Base-by-base conservation (phyloP, 176 grass and related monocot genomes). In the Otatea glauca region DNA sequence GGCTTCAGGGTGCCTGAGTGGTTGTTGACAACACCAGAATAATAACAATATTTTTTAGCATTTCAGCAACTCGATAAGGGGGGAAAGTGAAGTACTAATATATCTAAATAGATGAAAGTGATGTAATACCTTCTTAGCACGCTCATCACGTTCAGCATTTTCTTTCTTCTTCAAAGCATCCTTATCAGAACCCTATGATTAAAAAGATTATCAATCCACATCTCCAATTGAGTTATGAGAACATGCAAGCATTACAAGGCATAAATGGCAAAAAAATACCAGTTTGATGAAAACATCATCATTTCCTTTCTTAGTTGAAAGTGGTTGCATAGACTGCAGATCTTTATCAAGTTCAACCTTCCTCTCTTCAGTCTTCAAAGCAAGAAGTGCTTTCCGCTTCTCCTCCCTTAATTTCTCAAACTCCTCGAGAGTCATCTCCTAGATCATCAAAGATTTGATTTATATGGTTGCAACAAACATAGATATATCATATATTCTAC, bases 351-450 rank as follows among this genome's bases (percentile, higher is more conserved):
- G 62, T 84, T 98, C 93, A 73, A 98, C 93, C 79, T 95, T 98
- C 75, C 93, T 95, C 88, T 98, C 96, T 78, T 93, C 93, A 23
- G 70, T 79, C 83, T 92, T 95, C 44, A 92, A 18, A 56, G 91
- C 87, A 81, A 92, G 83, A 43, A 95, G 85, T 20, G 91, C 82
- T 85, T 95, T 95, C 55, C 93, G 67, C 85, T 87, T 95, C 83
- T 95, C 93, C 77, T 95, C 96, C 68, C 77, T 90, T 80, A 98
- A 66, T 86, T 98, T 98, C 85, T 98, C 96, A 90, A 89, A 98
- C 65, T 98, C 96, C 35, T 98, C 96, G 43, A 95, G 86, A 65
- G 93, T 98, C 93, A 94, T 98, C 79, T 98, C 96, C 96, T 98
- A 79, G 5, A 67, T 79, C 59, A 74, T 50, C 27, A 90, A 51